Conservation (phyloP, 2,329 filamentous ascomycete species). For the Penicillium sp. region DNA sequence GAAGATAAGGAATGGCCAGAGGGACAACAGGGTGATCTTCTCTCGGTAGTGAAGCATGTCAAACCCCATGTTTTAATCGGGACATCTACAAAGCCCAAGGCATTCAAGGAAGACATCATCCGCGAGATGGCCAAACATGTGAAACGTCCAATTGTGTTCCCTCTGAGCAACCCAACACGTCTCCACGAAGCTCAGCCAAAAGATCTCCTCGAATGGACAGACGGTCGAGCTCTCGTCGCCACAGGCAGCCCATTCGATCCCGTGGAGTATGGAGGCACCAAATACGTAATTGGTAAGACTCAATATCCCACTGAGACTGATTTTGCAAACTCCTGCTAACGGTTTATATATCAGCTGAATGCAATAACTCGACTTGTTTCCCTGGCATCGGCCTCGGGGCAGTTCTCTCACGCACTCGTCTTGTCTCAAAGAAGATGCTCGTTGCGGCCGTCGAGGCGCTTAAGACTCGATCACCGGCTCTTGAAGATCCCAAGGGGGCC, state of each 20-base stretch:
- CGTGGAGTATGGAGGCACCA: conserved; percentile 58
- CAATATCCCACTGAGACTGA: not conserved
- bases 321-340: not conserved
- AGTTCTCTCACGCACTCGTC: conserved; percentile 65
- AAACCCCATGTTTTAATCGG: conserved; percentile 81
- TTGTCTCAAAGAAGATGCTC: conserved; percentile 74
- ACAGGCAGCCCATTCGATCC: conserved; percentile 81
- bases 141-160: conserved; percentile 72
- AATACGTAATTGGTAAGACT: conserved; percentile 53
- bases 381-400: conserved; percentile 80
- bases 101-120: conserved; percentile 73
- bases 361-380: conserved; percentile 85
- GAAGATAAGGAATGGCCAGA: conserved; percentile 61
- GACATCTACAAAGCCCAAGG: conserved; percentile 72
- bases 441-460: conserved; percentile 75
- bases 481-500: conserved; percentile 62
- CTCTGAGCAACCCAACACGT: conserved; percentile 79
- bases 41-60: conserved; percentile 66
- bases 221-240: conserved; percentile 73
- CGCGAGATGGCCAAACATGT: conserved; percentile 72
- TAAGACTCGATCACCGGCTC: conserved; percentile 67
- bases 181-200: conserved; percentile 78
- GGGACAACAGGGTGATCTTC: conserved; percentile 57
- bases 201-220: conserved; percentile 75
- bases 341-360: conserved; percentile 59